These are phyloP conservation scores for Hanseniaspora clermontiae DNA, from an alignment of 805 yeast species.

Conservation along the genomic window DNA sequence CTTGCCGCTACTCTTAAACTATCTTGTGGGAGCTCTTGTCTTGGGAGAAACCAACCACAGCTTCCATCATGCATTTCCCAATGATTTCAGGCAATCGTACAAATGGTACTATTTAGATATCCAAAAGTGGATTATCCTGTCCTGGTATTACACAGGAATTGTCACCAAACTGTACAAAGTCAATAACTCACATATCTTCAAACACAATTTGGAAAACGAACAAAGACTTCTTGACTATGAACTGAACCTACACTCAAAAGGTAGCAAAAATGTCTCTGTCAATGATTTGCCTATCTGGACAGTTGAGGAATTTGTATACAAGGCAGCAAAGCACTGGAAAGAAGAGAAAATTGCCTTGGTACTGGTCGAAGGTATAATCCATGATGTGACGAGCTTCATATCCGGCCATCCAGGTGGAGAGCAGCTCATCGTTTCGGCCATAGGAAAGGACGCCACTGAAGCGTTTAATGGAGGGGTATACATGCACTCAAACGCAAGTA, in stretches of 20 bases:
- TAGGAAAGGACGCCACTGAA: conserved; percentile 87
- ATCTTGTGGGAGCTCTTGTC: conserved; percentile 48
- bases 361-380: conserved; percentile 81
- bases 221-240: conserved; percentile 42
- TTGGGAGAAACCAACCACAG: conserved; percentile 88
- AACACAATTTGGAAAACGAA: conserved; percentile 65
- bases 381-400: conserved; percentile 83
- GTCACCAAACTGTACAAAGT: conserved; percentile 46
- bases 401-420: conserved; percentile 91
- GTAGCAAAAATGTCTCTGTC: conserved; percentile 80
- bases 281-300: conserved; percentile 66
- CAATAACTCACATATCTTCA: conserved; percentile 41
- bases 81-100: conserved; percentile 69
- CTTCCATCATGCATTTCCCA: conserved; percentile 91
- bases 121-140: conserved; percentile 59
- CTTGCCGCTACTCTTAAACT: conserved; percentile 54
- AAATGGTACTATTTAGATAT: conserved; percentile 75
- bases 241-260: conserved; percentile 15
- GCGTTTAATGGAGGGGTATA: conserved; percentile 94
- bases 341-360: conserved; percentile 44
- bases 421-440: conserved; percentile 62
- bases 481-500: conserved; percentile 86
- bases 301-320: conserved; percentile 37
- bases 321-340: conserved; percentile 34
- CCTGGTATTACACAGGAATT: conserved; percentile 40